These are phyloP conservation scores for Nicotiana noctiflora DNA, from an alignment of 257 asterid species.

Conservation along the genomic window DNA sequence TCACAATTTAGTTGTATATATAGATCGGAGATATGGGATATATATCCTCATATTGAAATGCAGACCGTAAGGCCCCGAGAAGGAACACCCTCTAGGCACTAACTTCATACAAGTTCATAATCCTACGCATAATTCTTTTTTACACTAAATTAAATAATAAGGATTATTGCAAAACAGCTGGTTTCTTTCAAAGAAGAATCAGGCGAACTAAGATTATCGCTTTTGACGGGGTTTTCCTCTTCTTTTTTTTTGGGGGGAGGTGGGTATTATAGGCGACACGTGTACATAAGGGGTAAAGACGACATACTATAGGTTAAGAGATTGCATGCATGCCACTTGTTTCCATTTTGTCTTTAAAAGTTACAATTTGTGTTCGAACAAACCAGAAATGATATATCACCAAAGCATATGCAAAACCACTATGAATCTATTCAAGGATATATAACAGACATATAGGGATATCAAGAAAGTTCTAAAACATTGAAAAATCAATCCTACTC, in stretches of 20 bases:
- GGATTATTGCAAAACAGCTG: neutral
- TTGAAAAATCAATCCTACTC: too few relatives aligned
- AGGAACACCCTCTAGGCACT: too few relatives aligned
- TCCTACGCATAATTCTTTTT: too few relatives aligned
- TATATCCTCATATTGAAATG: too few relatives aligned
- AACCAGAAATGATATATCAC: neutral
- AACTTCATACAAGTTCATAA: too few relatives aligned
- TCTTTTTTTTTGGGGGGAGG: neutral
- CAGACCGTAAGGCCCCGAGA: too few relatives aligned
- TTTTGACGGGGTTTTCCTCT: neutral
- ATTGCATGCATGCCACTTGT: conserved; percentile 64
- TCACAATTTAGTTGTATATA: too few relatives aligned
- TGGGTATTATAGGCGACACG: conserved; percentile 27
- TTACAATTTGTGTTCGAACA: neutral
- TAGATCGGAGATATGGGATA: too few relatives aligned
- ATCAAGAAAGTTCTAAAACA: too few relatives aligned
- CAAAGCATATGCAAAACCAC: neutral
- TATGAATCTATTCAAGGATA: neutral
- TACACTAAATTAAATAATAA: too few relatives aligned
- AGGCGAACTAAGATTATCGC: neutral
- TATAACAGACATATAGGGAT: neutral
- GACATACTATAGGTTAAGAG: conserved; percentile 26
- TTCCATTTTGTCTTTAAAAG: neutral
- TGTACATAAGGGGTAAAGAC: conserved; percentile 16
- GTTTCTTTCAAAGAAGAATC: neutral